phyloP scores from a whole-genome alignment of 768 basidiomycete species.

The Plicaturopsis crispa region DNA sequence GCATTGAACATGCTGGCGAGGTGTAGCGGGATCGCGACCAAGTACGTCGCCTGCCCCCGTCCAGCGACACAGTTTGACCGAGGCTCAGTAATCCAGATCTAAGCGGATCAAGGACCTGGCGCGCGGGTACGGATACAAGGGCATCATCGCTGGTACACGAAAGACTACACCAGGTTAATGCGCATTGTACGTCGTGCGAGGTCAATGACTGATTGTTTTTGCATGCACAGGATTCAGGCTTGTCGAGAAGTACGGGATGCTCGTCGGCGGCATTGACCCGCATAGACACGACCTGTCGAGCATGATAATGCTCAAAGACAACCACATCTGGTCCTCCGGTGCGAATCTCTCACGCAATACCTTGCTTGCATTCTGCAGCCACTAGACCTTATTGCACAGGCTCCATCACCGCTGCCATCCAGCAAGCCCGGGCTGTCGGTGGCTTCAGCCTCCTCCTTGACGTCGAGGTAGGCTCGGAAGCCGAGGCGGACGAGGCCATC shows the following conservation, averaged over 20 bases:
- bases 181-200: neutral
- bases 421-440: conserved; percentile 79
- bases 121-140: conserved; percentile 68
- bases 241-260: conserved; percentile 98
- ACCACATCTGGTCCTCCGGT: conserved; percentile 98
- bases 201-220: neutral
- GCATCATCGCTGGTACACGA: conserved; percentile 88
- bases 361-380: too few relatives aligned
- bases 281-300: conserved; percentile 96
- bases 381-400: conserved; percentile 40
- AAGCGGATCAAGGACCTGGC: conserved; percentile 77
- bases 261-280: conserved; percentile 92
- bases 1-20: conserved; percentile 90
- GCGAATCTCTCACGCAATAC: conserved; percentile 14
- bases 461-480: conserved; percentile 85
- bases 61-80: neutral
- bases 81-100: conserved; percentile 45
- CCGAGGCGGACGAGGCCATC: conserved; percentile 95
- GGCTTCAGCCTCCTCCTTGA: conserved; percentile 91
- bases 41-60: conserved; percentile 38
- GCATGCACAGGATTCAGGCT: conserved; percentile 68
- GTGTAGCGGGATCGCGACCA: conserved; percentile 95
- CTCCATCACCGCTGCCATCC: conserved; percentile 84
- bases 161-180: conserved; percentile 86
- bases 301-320: conserved; percentile 99